Evolutionary conservation across 2,329 filamentous ascomycete species (phyloP), one percentile per base, ranked within the genome.

Genomic region (Rhynchosporium agropyri): DNA sequence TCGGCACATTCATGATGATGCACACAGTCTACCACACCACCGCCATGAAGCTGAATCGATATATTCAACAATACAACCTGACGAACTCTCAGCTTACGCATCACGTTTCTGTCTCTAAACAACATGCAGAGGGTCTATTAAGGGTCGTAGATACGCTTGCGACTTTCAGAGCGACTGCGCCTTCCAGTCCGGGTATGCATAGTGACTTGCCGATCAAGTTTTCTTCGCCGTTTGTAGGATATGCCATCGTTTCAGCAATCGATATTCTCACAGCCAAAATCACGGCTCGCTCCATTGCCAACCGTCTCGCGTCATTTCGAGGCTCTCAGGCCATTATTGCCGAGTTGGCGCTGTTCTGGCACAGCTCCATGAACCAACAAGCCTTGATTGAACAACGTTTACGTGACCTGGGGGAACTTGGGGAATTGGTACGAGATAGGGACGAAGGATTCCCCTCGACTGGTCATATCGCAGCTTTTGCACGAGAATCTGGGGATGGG

Each of bases 11-110:
- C 70, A 76, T 89, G 60, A 83, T 82, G 1, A 83, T 89, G 74
- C 88, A 91, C 73, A 77, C 88, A 33, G 77, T 90, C n/a, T 88
- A 88, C 72, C 83, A 89, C 71, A 81, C 84, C 53, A 81, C 85
- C 0, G 75, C 85, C 69, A 83, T 90, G 75, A 86, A 86, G 67
- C 78, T 90, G 36, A 87, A 89, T 68, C 83, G 89, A 45, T 83
- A 89, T 69, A 80, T 81, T 12, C 78, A 79, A 9, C 75, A 77
- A 63, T 73, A 75, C 10, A 75, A 74, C 40, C 73, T 84, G 3
- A 75, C 77, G 3, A 67, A 75, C 0, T 76, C 79, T 2, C 71
- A 76, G 36, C 73, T 81, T 12, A 68, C 73, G 2, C 78, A 80
- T 29, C 80, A 84, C 64, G 76, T 84, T 4, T 76, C 78, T 45